Evolutionary conservation across 192 early-diverging fungal species (phyloP).

Genomic region (Jimgerdemannia flammicorona): DNA sequence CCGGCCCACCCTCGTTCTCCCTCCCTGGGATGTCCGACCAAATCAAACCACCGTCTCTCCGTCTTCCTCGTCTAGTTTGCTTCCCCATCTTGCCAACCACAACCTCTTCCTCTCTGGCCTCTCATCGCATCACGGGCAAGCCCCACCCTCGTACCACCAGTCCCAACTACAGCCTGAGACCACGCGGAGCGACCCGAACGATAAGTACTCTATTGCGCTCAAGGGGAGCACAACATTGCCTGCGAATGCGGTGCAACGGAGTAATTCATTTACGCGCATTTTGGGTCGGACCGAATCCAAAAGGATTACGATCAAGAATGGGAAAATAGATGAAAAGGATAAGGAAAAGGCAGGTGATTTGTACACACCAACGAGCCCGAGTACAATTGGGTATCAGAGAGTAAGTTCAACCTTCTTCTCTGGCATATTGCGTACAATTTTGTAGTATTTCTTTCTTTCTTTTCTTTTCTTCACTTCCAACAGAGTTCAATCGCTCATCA

Average conservation of each 20-base stretch:
- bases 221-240: background rate
- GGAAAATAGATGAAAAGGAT: slow-evolving; percentile 6
- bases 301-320: slow-evolving; percentile 11
- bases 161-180: background rate
- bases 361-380: slow-evolving; percentile 19
- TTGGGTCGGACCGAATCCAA: slow-evolving; percentile 30
- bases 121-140: background rate
- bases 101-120: background rate
- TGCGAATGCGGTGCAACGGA: slow-evolving; percentile 16
- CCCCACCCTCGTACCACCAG: background rate
- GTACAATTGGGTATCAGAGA: slow-evolving; percentile 15
- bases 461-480: no score
- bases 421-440: background rate
- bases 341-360: background rate
- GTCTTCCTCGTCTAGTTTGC: background rate
- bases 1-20: background rate
- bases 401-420: slow-evolving; percentile 9
- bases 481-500: background rate
- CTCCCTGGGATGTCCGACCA: background rate
- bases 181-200: background rate
- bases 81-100: background rate
- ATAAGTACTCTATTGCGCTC: background rate
- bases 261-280: slow-evolving; percentile 32
- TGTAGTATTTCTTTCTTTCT: background rate
- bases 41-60: background rate